Evolutionary conservation across 768 basidiomycete species (phyloP).

Genomic region (Boletus barrowsii): DNA sequence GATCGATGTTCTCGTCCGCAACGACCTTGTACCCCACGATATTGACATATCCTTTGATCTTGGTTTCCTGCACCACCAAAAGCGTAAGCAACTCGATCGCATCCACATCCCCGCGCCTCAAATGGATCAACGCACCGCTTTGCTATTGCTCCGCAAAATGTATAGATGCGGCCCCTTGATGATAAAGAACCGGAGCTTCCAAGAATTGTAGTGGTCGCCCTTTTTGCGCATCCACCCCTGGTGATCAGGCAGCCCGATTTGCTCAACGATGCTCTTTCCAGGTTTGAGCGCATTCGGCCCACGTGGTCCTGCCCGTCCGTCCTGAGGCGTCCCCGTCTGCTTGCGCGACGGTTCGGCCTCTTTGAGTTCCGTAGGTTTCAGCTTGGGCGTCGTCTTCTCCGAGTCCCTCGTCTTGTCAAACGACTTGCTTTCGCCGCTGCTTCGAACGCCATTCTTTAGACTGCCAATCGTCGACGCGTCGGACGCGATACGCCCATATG

Average conservation of each 20-base stretch:
- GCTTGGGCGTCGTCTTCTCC: constrained; percentile 19
- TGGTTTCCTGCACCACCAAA: constrained; percentile 62
- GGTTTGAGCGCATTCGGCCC: constrained; percentile 44
- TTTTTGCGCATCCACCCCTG: constrained; percentile 95
- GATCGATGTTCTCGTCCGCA: constrained; percentile 87
- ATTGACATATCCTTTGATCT: constrained; percentile 95
- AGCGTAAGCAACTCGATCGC: neutral
- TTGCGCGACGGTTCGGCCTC: constrained; percentile 52
- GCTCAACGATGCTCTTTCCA: constrained; percentile 76
- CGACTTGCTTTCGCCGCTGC: constrained; percentile 16
- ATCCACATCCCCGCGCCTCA: neutral
- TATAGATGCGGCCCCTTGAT: constrained; percentile 92
- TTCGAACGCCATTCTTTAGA: constrained; percentile 21
- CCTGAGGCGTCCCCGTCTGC: constrained; percentile 40
- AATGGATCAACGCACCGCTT: constrained; percentile 29
- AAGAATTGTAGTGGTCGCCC: constrained; percentile 87
- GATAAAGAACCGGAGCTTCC: constrained; percentile 91
- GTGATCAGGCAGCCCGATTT: constrained; percentile 89
- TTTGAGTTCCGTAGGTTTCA: constrained; percentile 23
- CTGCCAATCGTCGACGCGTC: constrained; percentile 32
- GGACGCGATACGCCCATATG: constrained; percentile 41
- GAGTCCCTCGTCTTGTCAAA: constrained; percentile 18
- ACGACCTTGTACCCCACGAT: constrained; percentile 89
- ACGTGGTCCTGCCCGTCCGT: constrained; percentile 14
- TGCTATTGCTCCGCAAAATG: constrained; percentile 73